A percentile compares a stretch with the other conserved stretches of the same genome.
Evolutionary conservation across 208 protist species (phyloP).

Genomic region (Leishmania amazonensis): DNA sequence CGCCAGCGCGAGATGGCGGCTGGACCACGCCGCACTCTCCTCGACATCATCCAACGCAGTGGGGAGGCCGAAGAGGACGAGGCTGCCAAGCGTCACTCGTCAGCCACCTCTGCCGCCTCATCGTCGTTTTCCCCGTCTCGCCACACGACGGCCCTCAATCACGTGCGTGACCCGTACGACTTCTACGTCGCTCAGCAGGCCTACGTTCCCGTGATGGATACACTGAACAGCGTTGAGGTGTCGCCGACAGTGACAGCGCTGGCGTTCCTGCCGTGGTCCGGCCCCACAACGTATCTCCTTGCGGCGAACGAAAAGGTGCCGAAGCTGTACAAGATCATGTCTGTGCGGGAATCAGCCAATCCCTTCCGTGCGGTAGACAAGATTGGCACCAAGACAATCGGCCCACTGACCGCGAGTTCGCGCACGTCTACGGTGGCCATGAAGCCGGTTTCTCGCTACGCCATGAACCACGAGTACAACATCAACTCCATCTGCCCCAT

Average conservation of each 20-base stretch:
- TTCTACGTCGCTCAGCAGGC: slow-evolving; percentile 68
- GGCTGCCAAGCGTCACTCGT: neutral
- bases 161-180: slow-evolving; percentile 51
- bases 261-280: slow-evolving; percentile 70
- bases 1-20: slow-evolving; percentile 39
- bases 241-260: slow-evolving; percentile 71
- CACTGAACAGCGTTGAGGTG: slow-evolving; percentile 86
- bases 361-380: slow-evolving; percentile 74
- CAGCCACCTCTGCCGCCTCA: neutral
- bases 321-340: slow-evolving; percentile 85
- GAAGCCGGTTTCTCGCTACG: slow-evolving; percentile 75
- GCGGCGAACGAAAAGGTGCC: slow-evolving; percentile 87
- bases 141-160: slow-evolving; percentile 15
- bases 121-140: neutral
- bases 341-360: slow-evolving; percentile 57
- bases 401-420: slow-evolving; percentile 45
- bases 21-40: slow-evolving; percentile 26
- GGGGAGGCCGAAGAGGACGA: slow-evolving; percentile 22
- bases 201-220: slow-evolving; percentile 88
- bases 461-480: slow-evolving; percentile 85
- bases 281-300: slow-evolving; percentile 70
- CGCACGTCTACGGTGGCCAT: slow-evolving; percentile 55
- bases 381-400: slow-evolving; percentile 54
- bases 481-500: slow-evolving; percentile 83
- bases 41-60: slow-evolving; percentile 22